Percentiles rank a stretch among this genome's conserved stretches.
These are phyloP conservation scores for Colletotrichum orchidophilum DNA, from an alignment of 2,329 filamentous ascomycete genomes.

Conservation along the genomic window DNA sequence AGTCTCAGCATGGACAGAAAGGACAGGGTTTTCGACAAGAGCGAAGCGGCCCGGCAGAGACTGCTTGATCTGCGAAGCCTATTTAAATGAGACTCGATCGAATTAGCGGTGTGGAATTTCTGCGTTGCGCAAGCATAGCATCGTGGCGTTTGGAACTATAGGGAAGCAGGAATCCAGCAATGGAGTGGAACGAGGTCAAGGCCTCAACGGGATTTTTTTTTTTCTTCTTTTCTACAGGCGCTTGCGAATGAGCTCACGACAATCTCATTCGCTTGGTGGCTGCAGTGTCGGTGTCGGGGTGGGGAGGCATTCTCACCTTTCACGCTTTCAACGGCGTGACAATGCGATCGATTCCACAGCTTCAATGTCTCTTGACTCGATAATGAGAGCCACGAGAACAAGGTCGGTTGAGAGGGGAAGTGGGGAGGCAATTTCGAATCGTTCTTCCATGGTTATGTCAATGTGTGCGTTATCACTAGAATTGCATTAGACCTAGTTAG, in stretches of 20 bases:
- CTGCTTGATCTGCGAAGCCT: slow-evolving; percentile 67
- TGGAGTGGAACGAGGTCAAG: not conserved
- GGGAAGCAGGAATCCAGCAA: not conserved
- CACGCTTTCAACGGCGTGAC: slow-evolving; percentile 14
- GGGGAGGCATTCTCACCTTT: slow-evolving; percentile 25
- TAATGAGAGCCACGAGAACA: slow-evolving; percentile 34
- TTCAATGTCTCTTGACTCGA: slow-evolving; percentile 1
- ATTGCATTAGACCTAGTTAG: slow-evolving; percentile 24
- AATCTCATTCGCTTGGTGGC: not conserved
- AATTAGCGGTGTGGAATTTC: not conserved
- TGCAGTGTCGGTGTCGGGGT: slow-evolving; percentile 14
- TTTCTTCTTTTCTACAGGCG: not conserved
- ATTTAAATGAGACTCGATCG: slow-evolving; percentile 54
- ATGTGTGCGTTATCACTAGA: slow-evolving; percentile 22
- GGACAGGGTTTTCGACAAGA: slow-evolving; percentile 62
- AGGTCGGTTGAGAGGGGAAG: slow-evolving; percentile 2
- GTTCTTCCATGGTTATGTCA: not conserved
- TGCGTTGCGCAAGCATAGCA: slow-evolving; percentile 7
- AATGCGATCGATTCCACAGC: slow-evolving; percentile 24
- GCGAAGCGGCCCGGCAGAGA: slow-evolving; percentile 67
- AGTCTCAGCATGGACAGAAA: slow-evolving; percentile 82
- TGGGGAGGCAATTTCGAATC: slow-evolving; percentile 4
- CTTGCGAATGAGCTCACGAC: not conserved
- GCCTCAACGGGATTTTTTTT: slow-evolving; percentile 3
- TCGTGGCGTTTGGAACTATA: slow-evolving; percentile 21